phyloP scores from a whole-genome alignment of 2,329 filamentous ascomycete species.

The Fusarium euwallaceae region DNA sequence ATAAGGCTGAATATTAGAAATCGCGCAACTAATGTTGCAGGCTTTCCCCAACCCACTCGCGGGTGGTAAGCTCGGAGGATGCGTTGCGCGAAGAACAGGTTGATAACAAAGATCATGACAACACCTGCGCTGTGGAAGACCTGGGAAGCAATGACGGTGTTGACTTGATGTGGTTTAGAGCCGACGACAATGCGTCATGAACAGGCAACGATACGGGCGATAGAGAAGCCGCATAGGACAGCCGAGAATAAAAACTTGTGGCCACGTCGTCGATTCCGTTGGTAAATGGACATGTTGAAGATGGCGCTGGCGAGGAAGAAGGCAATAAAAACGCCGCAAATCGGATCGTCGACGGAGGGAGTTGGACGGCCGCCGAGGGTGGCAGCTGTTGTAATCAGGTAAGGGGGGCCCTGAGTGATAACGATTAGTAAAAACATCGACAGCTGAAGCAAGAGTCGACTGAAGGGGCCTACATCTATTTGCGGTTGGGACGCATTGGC shows the following conservation, averaged over 20 bases:
- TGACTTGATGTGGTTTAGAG: neutral
- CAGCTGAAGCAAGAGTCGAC: neutral
- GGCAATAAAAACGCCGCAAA: neutral
- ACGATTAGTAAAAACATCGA: neutral
- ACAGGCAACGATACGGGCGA: neutral
- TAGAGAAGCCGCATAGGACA: neutral
- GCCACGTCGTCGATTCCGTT: neutral
- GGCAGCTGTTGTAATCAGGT: neutral
- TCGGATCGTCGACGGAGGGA: neutral
- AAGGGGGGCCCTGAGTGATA: neutral
- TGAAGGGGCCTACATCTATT: neutral
- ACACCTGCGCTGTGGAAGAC: neutral
- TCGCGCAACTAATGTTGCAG: neutral
- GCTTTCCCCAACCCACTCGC: neutral
- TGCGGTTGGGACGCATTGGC: neutral
- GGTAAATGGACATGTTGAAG: neutral
- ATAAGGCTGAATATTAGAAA: neutral
- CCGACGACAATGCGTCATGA: neutral
- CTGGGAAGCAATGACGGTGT: neutral
- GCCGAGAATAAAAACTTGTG: neutral
- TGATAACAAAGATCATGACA: neutral
- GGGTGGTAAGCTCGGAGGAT: neutral
- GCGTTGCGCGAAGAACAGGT: neutral
- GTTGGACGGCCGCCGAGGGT: neutral
- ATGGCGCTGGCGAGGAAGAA: neutral